These are phyloP conservation scores for Boletus rubescentipes DNA, from an alignment of 768 basidiomycete species.

Conservation along the genomic window DNA sequence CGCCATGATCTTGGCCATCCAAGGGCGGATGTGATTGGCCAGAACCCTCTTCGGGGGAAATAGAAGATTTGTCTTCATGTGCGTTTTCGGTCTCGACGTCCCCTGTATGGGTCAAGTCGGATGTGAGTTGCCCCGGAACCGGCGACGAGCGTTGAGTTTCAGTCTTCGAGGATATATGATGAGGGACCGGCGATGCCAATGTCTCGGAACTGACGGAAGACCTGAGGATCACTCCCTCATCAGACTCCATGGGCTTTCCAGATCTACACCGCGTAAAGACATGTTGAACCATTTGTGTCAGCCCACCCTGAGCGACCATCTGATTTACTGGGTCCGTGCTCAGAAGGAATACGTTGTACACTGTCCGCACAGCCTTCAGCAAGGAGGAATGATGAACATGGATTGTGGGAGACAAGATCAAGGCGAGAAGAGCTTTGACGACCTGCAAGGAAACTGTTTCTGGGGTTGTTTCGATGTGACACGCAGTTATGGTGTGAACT, in stretches of 20 bases:
- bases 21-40: neutral
- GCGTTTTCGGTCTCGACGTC: slow-evolving; percentile 1
- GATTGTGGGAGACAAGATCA: slow-evolving; percentile 83
- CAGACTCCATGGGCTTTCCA: slow-evolving; percentile 19
- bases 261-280: slow-evolving; percentile 82
- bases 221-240: slow-evolving; percentile 15
- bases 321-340: slow-evolving; percentile 91
- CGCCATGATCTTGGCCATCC: slow-evolving; percentile 4
- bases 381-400: slow-evolving; percentile 95
- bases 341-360: slow-evolving; percentile 96
- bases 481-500: slow-evolving; percentile 90
- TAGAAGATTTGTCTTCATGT: neutral
- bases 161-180: slow-evolving; percentile 2
- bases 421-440: slow-evolving; percentile 88
- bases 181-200: slow-evolving; percentile 6
- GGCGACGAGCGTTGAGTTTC: slow-evolving; percentile 13
- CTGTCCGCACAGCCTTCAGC: slow-evolving; percentile 94
- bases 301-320: slow-evolving; percentile 96
- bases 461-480: slow-evolving; percentile 84
- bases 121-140: neutral
- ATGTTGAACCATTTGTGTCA: slow-evolving; percentile 98
- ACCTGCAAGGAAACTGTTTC: slow-evolving; percentile 94
- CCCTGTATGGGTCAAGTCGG: neutral
- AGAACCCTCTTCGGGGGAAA: slow-evolving; percentile 1
- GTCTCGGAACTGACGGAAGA: slow-evolving; percentile 26